Conservation (phyloP, 2,329 filamentous ascomycete species). For the Periconia sp. region DNA sequence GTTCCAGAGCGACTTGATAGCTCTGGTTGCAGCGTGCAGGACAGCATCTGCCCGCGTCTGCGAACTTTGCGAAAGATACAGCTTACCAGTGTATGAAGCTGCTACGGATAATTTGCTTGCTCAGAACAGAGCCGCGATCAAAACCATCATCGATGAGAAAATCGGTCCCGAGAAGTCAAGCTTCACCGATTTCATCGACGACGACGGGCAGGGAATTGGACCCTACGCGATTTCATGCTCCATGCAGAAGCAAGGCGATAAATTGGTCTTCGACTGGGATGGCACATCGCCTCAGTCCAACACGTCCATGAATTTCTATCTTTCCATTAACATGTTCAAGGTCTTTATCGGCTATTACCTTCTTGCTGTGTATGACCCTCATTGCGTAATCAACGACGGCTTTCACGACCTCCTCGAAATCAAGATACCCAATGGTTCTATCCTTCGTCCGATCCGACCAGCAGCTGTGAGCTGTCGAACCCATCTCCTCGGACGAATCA, state of each 20-base stretch:
- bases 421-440: constrained; percentile 48
- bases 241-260: constrained; percentile 49
- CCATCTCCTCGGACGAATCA: constrained; percentile 50
- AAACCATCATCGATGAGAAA: constrained; percentile 50
- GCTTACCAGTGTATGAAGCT: constrained; percentile 49
- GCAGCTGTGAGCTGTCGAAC: constrained; percentile 53
- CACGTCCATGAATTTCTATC: constrained; percentile 52
- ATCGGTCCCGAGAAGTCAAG: constrained; percentile 46
- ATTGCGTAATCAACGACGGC: constrained; percentile 54
- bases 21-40: constrained; percentile 51
- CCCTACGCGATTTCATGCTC: constrained; percentile 52
- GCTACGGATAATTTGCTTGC: constrained; percentile 49
- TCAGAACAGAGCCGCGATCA: constrained; percentile 49
- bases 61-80: constrained; percentile 51
- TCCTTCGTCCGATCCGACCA: constrained; percentile 51
- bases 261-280: constrained; percentile 52
- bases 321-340: constrained; percentile 54
- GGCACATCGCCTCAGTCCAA: constrained; percentile 52
- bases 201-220: constrained; percentile 50
- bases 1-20: constrained; percentile 52
- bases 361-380: constrained; percentile 52
- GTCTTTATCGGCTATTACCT: constrained; percentile 55
- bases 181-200: constrained; percentile 55
- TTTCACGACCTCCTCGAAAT: constrained; percentile 55
- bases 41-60: constrained; percentile 49